Conservation (phyloP, 2,329 filamentous ascomycete species). For the Aphanoascus verrucosus region DNA sequence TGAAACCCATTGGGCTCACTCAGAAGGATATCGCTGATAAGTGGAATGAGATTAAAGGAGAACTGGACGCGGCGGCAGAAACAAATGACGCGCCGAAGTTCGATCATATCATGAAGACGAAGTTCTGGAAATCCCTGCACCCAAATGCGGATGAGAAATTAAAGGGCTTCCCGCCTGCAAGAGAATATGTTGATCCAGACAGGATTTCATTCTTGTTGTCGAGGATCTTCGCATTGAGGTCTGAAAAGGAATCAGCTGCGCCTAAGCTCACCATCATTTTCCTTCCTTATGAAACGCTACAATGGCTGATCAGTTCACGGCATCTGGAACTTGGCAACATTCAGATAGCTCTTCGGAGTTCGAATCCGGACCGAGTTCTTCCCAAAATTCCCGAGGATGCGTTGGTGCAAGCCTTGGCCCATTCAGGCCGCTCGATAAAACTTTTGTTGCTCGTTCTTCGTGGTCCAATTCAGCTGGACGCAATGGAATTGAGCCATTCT, state of each 20-base stretch:
- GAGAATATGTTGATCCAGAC: slow-evolving; percentile 28
- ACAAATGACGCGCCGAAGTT: slow-evolving; percentile 25
- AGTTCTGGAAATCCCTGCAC: slow-evolving; percentile 17
- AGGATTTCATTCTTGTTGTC: slow-evolving; percentile 30
- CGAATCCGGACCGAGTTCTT: slow-evolving; percentile 27
- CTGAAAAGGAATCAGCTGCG: slow-evolving; percentile 18
- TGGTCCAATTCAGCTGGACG: slow-evolving; percentile 26
- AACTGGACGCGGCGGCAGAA: slow-evolving; percentile 23
- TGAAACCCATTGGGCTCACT: slow-evolving; percentile 25
- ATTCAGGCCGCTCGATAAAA: slow-evolving; percentile 31
- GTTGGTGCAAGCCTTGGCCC: slow-evolving; percentile 31
- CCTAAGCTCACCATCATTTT: slow-evolving; percentile 26
- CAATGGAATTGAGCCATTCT: slow-evolving; percentile 32
- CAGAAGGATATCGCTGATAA: slow-evolving; percentile 24
- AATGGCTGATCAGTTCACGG: slow-evolving; percentile 34
- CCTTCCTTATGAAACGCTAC: slow-evolving; percentile 31
- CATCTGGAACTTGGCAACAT: slow-evolving; percentile 32
- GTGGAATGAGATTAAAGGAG: slow-evolving; percentile 27
- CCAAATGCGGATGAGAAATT: slow-evolving; percentile 20
- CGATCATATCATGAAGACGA: slow-evolving; percentile 25
- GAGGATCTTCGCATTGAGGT: slow-evolving; percentile 28
- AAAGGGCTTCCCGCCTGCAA: slow-evolving; percentile 19
- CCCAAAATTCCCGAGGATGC: slow-evolving; percentile 30
- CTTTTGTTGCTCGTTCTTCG: slow-evolving; percentile 30
- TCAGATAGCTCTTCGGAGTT: slow-evolving; percentile 30